phyloP scores from a whole-genome alignment of 352 stramenopile genomes.

The Saprolegnia diclina region DNA sequence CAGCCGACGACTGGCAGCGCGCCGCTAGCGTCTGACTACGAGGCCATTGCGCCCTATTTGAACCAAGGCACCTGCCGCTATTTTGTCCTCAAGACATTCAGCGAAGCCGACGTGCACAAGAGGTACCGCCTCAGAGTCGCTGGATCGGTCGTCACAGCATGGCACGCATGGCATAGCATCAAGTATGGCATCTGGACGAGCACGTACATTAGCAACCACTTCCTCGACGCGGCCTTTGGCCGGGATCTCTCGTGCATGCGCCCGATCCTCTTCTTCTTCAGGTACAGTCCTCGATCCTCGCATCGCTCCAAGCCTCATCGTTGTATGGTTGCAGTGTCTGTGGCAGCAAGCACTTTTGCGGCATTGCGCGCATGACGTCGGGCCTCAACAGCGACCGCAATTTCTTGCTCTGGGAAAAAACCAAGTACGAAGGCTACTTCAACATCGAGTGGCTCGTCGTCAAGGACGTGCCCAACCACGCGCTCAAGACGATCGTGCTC shows the following conservation, averaged over 20 bases:
- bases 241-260: slow-evolving; percentile 60
- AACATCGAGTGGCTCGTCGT: slow-evolving; percentile 75
- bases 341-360: slow-evolving; percentile 66
- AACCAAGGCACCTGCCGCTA: slow-evolving; percentile 51
- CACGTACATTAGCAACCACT: slow-evolving; percentile 59
- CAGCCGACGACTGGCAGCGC: background rate
- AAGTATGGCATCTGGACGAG: slow-evolving; percentile 81
- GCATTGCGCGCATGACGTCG: slow-evolving; percentile 75
- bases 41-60: slow-evolving; percentile 13
- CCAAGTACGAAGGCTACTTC: slow-evolving; percentile 78
- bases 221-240: slow-evolving; percentile 62
- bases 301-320: no score
- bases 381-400: slow-evolving; percentile 38
- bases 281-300: slow-evolving; percentile 31
- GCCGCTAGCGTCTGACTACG: background rate
- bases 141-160: no score
- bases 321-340: slow-evolving; percentile 50
- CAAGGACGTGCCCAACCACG: slow-evolving; percentile 77
- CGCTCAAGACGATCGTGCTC: slow-evolving; percentile 72
- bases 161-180: slow-evolving; percentile 31
- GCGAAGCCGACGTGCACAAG: slow-evolving; percentile 80
- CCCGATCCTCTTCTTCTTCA: slow-evolving; percentile 75
- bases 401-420: slow-evolving; percentile 76
- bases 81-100: slow-evolving; percentile 84
- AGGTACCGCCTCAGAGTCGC: slow-evolving; percentile 25